Conservation (phyloP, 257 asterid species). For the Knoxia roxburghii region DNA sequence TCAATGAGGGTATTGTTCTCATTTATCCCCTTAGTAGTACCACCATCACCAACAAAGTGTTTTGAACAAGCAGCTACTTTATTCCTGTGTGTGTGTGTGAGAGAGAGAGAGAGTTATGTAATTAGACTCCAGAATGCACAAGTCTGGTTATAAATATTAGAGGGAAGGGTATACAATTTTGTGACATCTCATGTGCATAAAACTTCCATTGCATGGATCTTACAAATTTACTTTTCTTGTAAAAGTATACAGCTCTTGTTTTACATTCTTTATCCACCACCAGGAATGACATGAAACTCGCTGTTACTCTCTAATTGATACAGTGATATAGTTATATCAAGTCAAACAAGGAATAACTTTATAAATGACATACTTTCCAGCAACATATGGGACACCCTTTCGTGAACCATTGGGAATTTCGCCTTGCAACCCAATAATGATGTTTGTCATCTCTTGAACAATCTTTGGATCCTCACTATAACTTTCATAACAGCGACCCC, state of each 20-base stretch:
- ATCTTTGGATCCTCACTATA: constrained; percentile 84
- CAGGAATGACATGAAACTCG: not conserved
- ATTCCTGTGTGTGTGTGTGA: constrained; percentile 36
- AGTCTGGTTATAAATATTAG: not conserved
- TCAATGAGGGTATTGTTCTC: constrained; percentile 61
- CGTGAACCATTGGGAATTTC: constrained; percentile 62
- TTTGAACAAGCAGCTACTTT: constrained; percentile 95
- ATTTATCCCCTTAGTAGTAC: constrained; percentile 66
- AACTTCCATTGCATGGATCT: not conserved
- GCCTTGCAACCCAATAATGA: constrained; percentile 85
- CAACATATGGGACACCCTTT: constrained; percentile 70
- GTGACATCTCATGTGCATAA: not conserved
- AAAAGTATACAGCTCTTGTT: not conserved
- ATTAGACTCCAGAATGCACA: not conserved
- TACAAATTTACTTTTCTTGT: not conserved
- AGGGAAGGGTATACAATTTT: not conserved
- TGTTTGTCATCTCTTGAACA: constrained; percentile 76
- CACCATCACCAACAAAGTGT: constrained; percentile 96
- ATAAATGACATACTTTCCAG: constrained; percentile 50
- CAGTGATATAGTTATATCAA: not conserved
- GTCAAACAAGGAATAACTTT: constrained; percentile 16
- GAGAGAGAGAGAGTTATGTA: not conserved
- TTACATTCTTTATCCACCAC: not conserved
- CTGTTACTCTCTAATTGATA: no score
- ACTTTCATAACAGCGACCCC: constrained; percentile 97